Evolutionary conservation across 2,329 filamentous ascomycete genomes (phyloP), one percentile per base, ranked within the genome.

Genomic region (Chrysosporium keratinophilum): DNA sequence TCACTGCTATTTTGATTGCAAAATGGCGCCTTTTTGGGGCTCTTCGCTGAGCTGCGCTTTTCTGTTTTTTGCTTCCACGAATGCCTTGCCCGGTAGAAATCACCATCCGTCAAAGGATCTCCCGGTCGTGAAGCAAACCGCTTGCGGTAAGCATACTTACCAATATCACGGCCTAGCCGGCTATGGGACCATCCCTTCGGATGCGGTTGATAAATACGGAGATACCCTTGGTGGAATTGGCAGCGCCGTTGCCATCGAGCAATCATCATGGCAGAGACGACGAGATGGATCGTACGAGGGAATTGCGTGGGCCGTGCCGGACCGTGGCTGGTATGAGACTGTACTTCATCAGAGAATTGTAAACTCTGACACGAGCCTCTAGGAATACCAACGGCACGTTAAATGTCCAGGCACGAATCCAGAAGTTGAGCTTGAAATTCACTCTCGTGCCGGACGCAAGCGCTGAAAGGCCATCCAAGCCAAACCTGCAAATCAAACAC

Each of bases 351-450:
- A 19, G 20, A 14, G 11, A 34, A 34, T 28, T 10, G 28, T 12
- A 15, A 19, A 39, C 17, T 28, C 3, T 50, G n/a, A 50, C 28
- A 6, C 19, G 28, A 5, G 5, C 3, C 34, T 1, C 4, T 44
- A 75, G 73, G 83, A 87, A 88, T 63, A 87, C 83, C 0, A 72
- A 86, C 60, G 84, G 82, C 43, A 87, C 84, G 7, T 59, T 83
- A 15, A 86, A 86, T 64, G 85, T 77, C 64, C 79, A 85, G 59
- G 76, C 78, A 2, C 77, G 84, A 34, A 75, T 88, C 28, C 84
- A 88, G 67, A 83, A 85, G 63, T 82, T 87, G 64, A 65, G 71
- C 48, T 71, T 88, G 46, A 75, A 73, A 1, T 77, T 87, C 61
- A 78, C 75, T 0, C 76, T 80, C 2, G 69, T 74, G 2, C 66